These are phyloP conservation scores for Acanthamoeba sp. DNA, from an alignment of 208 protist species.

Conservation along the genomic window DNA sequence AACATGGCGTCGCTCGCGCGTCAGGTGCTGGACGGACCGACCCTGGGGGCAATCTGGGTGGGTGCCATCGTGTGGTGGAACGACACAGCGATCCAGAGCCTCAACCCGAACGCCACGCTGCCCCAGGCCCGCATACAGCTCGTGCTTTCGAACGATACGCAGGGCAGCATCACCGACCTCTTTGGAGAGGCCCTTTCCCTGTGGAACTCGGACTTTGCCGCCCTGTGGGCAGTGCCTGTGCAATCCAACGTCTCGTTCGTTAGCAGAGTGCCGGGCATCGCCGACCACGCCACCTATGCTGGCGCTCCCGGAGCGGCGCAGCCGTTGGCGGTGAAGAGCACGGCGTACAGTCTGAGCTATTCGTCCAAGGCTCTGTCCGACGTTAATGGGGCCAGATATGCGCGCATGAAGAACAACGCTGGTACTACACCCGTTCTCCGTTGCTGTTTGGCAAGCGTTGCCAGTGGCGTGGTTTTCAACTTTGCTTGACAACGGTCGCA, in stretches of 20 bases:
- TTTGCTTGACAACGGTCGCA: too few relatives aligned
- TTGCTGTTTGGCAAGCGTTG: too few relatives aligned
- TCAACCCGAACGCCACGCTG: neutral
- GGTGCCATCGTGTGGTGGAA: neutral
- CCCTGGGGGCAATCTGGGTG: constrained; percentile 1
- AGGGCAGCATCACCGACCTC: neutral
- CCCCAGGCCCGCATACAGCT: neutral
- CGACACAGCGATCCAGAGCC: constrained; percentile 10
- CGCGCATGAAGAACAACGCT: neutral
- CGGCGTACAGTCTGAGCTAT: constrained; percentile 24
- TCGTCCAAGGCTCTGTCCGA: constrained; percentile 23
- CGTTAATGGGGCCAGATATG: neutral
- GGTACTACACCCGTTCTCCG: too few relatives aligned
- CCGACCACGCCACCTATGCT: neutral
- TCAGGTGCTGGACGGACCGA: neutral
- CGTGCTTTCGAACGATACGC: neutral
- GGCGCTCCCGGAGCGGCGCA: neutral
- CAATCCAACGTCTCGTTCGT: too few relatives aligned
- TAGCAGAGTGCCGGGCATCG: neutral
- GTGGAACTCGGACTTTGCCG: neutral
- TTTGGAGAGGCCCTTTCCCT: neutral
- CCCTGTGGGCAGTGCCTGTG: neutral
- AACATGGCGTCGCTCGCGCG: too few relatives aligned
- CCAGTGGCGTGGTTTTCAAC: too few relatives aligned
- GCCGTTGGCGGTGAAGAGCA: neutral